These are phyloP conservation scores for Globisporangium polare DNA, from an alignment of 352 stramenopile genomes.

Conservation along the genomic window DNA sequence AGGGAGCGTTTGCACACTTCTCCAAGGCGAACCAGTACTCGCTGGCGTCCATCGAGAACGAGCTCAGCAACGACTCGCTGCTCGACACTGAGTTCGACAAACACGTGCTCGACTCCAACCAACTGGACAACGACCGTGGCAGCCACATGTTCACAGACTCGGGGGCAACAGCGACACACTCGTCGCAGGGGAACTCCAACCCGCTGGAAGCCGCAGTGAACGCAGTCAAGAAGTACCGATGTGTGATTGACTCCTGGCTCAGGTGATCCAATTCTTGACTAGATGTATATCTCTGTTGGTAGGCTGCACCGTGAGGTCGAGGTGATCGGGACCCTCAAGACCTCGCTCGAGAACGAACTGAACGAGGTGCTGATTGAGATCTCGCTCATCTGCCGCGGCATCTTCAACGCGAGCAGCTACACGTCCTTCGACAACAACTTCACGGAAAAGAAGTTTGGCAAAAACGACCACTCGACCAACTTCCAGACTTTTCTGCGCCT, in stretches of 20 bases:
- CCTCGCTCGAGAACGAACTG: constrained; percentile 60
- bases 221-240: constrained; percentile 61
- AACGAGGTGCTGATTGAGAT: constrained; percentile 56
- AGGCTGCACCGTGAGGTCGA: constrained; percentile 76
- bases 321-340: constrained; percentile 71
- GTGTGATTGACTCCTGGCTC: neutral
- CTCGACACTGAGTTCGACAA: constrained; percentile 67
- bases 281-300: neutral
- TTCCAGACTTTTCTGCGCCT: constrained; percentile 70
- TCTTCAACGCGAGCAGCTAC: constrained; percentile 71
- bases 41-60: constrained; percentile 59
- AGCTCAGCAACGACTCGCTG: constrained; percentile 54
- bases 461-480: constrained; percentile 54
- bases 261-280: neutral
- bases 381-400: constrained; percentile 61
- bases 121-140: constrained; percentile 18
- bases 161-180: neutral
- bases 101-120: constrained; percentile 34
- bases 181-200: constrained; percentile 21
- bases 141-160: constrained; percentile 20
- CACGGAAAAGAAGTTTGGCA: constrained; percentile 69
- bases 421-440: constrained; percentile 78
- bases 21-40: constrained; percentile 69
- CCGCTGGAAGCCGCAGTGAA: constrained; percentile 45
- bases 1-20: constrained; percentile 58